These are phyloP conservation scores for Podaxis pistillaris DNA, from an alignment of 768 basidiomycete genomes.

Conservation along the genomic window DNA sequence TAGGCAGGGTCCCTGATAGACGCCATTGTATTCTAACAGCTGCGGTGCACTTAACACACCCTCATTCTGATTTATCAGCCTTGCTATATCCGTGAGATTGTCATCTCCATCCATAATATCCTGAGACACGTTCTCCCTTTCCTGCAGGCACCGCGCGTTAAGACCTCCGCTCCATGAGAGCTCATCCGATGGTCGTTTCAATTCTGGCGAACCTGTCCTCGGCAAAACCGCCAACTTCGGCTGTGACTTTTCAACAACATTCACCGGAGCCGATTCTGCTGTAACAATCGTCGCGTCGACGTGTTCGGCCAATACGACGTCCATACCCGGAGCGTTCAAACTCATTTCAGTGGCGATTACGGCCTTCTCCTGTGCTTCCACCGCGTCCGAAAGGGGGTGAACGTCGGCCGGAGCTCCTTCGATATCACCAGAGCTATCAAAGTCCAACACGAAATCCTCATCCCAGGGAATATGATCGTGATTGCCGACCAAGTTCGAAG, in stretches of 20 bases:
- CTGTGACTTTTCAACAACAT: background rate
- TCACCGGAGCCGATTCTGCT: background rate
- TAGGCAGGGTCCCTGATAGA: constrained; percentile 32
- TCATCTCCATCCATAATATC: background rate
- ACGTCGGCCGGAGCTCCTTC: background rate
- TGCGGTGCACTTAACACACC: constrained; percentile 19
- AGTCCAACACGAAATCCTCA: background rate
- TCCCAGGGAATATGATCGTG: background rate
- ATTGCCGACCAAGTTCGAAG: background rate
- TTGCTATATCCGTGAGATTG: background rate
- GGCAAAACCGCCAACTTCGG: background rate
- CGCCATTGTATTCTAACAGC: constrained; percentile 28
- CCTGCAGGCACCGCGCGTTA: background rate
- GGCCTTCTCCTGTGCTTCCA: background rate
- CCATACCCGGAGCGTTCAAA: background rate
- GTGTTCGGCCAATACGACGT: background rate
- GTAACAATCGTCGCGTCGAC: background rate
- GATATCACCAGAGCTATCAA: background rate
- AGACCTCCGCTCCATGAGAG: background rate
- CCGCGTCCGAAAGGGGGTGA: background rate
- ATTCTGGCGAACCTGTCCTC: background rate
- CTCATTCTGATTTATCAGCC: background rate
- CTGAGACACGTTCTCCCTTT: background rate
- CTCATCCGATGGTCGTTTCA: background rate
- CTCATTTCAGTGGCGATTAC: background rate